These are phyloP conservation scores for Aspergillus puulaauensis DNA, from an alignment of 2,329 filamentous ascomycete genomes.

Conservation along the genomic window DNA sequence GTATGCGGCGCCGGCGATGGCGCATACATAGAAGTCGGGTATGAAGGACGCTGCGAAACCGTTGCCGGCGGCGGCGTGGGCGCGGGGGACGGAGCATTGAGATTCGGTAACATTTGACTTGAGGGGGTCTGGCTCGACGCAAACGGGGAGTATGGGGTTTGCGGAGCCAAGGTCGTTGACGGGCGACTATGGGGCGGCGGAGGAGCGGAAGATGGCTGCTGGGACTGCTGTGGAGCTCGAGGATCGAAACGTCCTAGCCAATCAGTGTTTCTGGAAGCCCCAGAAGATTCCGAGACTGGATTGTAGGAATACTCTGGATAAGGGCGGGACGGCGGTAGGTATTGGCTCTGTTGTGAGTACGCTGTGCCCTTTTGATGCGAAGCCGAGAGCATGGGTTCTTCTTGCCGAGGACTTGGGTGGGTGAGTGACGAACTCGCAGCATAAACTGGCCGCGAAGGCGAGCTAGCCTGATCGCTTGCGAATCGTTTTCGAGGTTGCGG, in stretches of 20 bases:
- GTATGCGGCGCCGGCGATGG: slow-evolving; percentile 28
- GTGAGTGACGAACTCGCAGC: slow-evolving; percentile 21
- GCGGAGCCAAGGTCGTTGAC: slow-evolving; percentile 22
- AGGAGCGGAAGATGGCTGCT: slow-evolving; percentile 22
- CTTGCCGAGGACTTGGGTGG: slow-evolving; percentile 24
- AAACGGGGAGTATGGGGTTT: slow-evolving; percentile 32
- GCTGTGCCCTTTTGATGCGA: slow-evolving; percentile 26
- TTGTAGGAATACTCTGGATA: slow-evolving; percentile 37
- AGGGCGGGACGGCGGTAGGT: slow-evolving; percentile 28
- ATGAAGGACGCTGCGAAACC: slow-evolving; percentile 29
- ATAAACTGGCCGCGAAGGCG: slow-evolving; percentile 31
- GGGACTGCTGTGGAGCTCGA: slow-evolving; percentile 33
- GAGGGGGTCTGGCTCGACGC: slow-evolving; percentile 24
- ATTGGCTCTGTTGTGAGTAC: slow-evolving; percentile 29
- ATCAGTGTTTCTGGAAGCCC: slow-evolving; percentile 34
- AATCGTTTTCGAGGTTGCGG: slow-evolving; percentile 47
- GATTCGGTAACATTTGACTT: slow-evolving; percentile 22
- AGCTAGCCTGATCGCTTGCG: slow-evolving; percentile 36
- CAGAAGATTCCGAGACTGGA: slow-evolving; percentile 24
- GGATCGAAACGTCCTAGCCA: slow-evolving; percentile 46
- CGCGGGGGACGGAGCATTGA: slow-evolving; percentile 34
- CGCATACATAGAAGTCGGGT: slow-evolving; percentile 29
- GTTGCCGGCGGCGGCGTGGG: slow-evolving; percentile 33
- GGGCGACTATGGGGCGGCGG: slow-evolving; percentile 24
- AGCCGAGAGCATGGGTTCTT: slow-evolving; percentile 23